A percentile compares a stretch with the other conserved stretches of the same genome.
These are phyloP conservation scores for Perkinsus chesapeaki DNA, from an alignment of 169 alveolate species.

Conservation along the genomic window DNA sequence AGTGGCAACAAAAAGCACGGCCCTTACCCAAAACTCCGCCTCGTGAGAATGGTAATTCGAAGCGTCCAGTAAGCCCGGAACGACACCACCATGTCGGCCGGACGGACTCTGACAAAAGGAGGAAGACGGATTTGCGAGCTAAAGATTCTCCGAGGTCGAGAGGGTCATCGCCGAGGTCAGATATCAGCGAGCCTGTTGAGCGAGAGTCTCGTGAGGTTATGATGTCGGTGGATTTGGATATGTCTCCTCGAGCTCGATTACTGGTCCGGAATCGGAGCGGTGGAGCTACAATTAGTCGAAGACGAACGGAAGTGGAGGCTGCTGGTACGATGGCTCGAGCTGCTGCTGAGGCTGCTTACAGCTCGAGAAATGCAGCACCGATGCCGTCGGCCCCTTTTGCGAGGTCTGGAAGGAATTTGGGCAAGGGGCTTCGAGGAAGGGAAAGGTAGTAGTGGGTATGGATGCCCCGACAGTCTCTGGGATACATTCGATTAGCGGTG, in stretches of 20 bases:
- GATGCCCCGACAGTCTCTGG: no score
- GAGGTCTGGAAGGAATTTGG: not conserved
- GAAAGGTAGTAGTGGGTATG: not conserved
- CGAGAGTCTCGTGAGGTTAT: not conserved
- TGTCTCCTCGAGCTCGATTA: not conserved
- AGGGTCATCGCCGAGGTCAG: not conserved
- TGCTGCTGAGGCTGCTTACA: not conserved
- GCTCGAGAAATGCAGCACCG: not conserved
- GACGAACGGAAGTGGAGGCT: not conserved
- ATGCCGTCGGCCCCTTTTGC: not conserved
- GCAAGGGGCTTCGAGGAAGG: not conserved
- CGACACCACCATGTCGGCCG: not conserved
- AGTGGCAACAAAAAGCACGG: not conserved
- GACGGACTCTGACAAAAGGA: not conserved
- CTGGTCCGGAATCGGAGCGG: not conserved
- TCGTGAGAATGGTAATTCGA: not conserved
- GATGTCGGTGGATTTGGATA: not conserved
- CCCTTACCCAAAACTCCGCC: not conserved
- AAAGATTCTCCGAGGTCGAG: not conserved
- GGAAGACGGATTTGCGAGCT: not conserved
- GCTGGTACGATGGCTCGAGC: not conserved
- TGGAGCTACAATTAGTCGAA: not conserved
- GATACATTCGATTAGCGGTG: no score
- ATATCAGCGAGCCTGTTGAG: not conserved
- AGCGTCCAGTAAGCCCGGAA: not conserved